Percentiles rank a stretch among this genome's conserved stretches.
These are phyloP conservation scores for Cubamyces lactineus DNA, from an alignment of 768 basidiomycete species.

Conservation along the genomic window DNA sequence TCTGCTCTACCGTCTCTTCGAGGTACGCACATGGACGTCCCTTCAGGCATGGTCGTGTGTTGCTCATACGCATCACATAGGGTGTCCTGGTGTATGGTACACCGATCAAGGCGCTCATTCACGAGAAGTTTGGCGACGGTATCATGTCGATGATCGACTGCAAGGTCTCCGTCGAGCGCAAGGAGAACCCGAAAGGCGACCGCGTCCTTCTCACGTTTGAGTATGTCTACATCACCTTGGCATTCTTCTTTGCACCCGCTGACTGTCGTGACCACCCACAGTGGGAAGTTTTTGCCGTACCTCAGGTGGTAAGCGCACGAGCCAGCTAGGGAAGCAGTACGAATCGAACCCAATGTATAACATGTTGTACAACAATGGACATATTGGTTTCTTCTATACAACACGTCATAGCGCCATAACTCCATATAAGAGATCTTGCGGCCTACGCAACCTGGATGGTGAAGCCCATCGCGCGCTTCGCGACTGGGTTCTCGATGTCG, in stretches of 20 bases:
- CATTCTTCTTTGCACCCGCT: not conserved
- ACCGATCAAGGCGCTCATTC: conserved; percentile 79
- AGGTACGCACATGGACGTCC: conserved; percentile 47
- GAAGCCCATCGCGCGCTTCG: conserved; percentile 50
- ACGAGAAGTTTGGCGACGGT: conserved; percentile 88
- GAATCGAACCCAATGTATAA: not conserved
- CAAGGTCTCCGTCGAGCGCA: conserved; percentile 65
- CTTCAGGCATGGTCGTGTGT: not conserved
- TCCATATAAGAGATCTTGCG: not conserved
- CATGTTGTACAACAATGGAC: conserved; percentile 10
- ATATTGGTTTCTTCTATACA: not conserved
- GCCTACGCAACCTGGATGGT: conserved; percentile 31
- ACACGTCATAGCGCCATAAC: not conserved
- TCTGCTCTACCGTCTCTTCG: conserved; percentile 80
- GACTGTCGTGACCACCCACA: conserved; percentile 31
- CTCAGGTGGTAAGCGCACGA: conserved; percentile 54
- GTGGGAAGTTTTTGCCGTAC: conserved; percentile 81
- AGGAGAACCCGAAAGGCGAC: conserved; percentile 78
- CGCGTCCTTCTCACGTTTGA: conserved; percentile 80
- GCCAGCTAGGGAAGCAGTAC: not conserved
- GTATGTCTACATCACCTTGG: conserved; percentile 45
- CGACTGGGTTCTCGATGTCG: conserved; percentile 42
- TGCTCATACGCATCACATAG: conserved; percentile 37
- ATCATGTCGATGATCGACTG: conserved; percentile 93
- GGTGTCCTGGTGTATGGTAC: conserved; percentile 77